Evolutionary conservation across 2,329 filamentous ascomycete genomes (phyloP), one percentile per base, ranked within the genome.

Genomic region (Apiospora kogelbergensis): DNA sequence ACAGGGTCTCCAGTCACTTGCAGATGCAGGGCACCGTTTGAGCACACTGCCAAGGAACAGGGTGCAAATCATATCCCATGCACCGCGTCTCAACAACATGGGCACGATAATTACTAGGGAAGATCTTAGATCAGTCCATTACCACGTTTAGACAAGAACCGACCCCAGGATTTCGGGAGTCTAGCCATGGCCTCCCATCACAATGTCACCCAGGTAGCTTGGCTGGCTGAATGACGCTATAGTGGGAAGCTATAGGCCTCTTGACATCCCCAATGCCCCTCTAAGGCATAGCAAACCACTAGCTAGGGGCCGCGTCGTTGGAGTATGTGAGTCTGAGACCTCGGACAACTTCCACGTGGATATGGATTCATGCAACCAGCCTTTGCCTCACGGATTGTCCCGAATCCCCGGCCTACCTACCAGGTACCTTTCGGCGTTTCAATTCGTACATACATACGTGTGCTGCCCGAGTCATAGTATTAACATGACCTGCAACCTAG

Each of bases 91-190:
- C 26, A 37, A 22, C 53, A 60, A 60, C 53, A 45, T 45, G 42
- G 17, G 53, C 53, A 60, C 53, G 53, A 60, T 60, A 60, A 60
- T 60, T 60, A 37, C 53, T 60, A 60, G 53, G 53, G 53, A 37
- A n/a, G 48, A 22, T n/a, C 45, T 46, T 20, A 22, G 45, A 46
- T 13, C 45, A 46, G 45, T 57, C 48, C 33, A 20, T 20, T 24
- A 57, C 17, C 13, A 53, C 7, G 17, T 33, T 2, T 57, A 57
- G 48, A 57, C 24, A 20, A 26, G 30, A 7, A 57, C 48, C 48
- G 26, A 57, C 48, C 48, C 48, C 48, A 57, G 48, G 48, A 57
- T 57, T 57, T 57, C 53, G 53, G 53, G 37, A 60, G 53, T 60
- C 30, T 60, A 22, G 17, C 3, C 53, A 37, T 33, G 5, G 53